Evolutionary conservation across 2,329 filamentous ascomycete species (phyloP).

Genomic region (Aureobasidium sp.): DNA sequence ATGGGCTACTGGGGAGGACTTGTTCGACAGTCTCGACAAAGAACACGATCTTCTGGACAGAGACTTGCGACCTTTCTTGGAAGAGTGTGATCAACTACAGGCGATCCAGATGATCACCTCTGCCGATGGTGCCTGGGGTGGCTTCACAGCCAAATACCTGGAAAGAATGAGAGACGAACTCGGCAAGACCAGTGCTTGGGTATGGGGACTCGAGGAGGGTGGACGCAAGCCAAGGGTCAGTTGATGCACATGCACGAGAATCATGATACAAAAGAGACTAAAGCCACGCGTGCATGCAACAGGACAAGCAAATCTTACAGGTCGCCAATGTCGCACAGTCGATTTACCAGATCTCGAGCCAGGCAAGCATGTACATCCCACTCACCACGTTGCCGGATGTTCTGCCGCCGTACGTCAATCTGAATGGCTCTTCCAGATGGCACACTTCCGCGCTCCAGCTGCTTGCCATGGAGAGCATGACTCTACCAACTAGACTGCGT

Average conservation of each 20-base stretch:
- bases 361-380: conserved; percentile 73
- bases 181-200: conserved; percentile 78
- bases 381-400: conserved; percentile 55
- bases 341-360: conserved; percentile 59
- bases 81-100: conserved; percentile 91
- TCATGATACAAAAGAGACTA: conserved; percentile 11
- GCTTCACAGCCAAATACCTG: conserved; percentile 39
- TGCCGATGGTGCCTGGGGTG: conserved; percentile 47
- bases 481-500: conserved; percentile 65
- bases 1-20: conserved; percentile 64
- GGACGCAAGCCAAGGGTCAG: conserved; percentile 19
- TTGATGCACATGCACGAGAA: conserved; percentile 15
- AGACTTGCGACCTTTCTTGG: conserved; percentile 80
- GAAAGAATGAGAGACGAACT: conserved; percentile 81
- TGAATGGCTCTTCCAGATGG: conserved; percentile 66
- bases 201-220: conserved; percentile 72
- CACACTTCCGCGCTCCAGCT: conserved; percentile 70
- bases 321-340: conserved; percentile 69
- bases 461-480: conserved; percentile 70
- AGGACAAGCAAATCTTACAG: conserved; percentile 58
- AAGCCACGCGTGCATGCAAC: background rate
- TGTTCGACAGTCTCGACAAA: conserved; percentile 50
- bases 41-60: conserved; percentile 84
- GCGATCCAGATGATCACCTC: conserved; percentile 62
- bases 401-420: conserved; percentile 49